Conservation (phyloP, 2,329 filamentous ascomycete genomes). For the Hypoxylon sp. region DNA sequence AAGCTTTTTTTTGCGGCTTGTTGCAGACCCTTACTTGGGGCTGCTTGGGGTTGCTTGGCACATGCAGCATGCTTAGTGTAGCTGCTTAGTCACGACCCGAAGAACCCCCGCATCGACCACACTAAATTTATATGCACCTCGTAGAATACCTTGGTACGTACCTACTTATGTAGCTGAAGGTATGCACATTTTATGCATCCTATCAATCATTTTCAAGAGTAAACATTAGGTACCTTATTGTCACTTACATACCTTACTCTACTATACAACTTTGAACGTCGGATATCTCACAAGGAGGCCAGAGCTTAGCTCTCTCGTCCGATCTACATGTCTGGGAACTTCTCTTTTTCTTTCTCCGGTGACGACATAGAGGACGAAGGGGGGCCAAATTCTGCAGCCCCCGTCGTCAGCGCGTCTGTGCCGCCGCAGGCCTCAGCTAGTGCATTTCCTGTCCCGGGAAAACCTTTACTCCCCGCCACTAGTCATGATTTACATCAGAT, state of each 20-base stretch:
- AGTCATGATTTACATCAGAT: slow-evolving; percentile 66
- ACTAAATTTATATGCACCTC: not conserved
- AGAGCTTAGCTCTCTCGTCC: slow-evolving; percentile 3
- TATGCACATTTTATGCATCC: not conserved
- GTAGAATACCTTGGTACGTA: not conserved
- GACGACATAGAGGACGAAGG: slow-evolving; percentile 73
- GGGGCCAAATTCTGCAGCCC: slow-evolving; percentile 51
- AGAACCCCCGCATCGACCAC: slow-evolving; percentile 33
- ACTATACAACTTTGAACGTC: slow-evolving; percentile 8
- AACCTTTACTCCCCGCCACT: slow-evolving; percentile 70
- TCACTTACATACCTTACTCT: slow-evolving; percentile 13
- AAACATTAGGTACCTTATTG: slow-evolving; percentile 4
- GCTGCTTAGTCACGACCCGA: slow-evolving; percentile 17
- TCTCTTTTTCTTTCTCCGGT: slow-evolving; percentile 74
- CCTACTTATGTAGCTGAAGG: not conserved
- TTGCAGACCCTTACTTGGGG: too few relatives aligned
- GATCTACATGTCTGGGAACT: slow-evolving; percentile 58
- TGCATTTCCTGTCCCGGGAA: slow-evolving; percentile 74
- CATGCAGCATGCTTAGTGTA: not conserved
- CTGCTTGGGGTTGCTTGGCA: too few relatives aligned
- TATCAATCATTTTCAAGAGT: slow-evolving; percentile 5
- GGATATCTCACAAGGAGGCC: slow-evolving; percentile 8
- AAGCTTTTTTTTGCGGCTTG: not conserved
- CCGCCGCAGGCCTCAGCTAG: slow-evolving; percentile 54
- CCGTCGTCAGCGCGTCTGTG: slow-evolving; percentile 44